phyloP scores from a whole-genome alignment of 1,284 basidiomycete species.

The Pyrrhoderma lamaoense region DNA sequence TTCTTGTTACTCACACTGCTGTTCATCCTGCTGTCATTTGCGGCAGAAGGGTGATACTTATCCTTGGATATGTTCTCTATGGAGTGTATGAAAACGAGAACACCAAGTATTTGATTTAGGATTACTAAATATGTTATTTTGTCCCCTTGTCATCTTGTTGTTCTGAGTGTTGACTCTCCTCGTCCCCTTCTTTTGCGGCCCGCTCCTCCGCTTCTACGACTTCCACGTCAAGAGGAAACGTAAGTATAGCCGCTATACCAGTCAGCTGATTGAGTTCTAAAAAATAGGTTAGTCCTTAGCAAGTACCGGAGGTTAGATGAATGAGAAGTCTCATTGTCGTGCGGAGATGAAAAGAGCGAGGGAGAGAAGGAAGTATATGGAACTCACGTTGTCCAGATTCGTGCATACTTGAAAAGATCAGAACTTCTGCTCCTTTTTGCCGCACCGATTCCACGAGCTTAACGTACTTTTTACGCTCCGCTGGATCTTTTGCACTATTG shows the following conservation, averaged over 20 bases:
- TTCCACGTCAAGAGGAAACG: constrained; percentile 94
- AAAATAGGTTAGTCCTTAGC: neutral
- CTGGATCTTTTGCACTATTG: constrained; percentile 64
- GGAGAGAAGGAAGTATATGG: constrained; percentile 2
- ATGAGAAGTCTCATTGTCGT: neutral
- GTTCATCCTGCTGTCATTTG: no score
- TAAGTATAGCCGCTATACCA: constrained; percentile 93
- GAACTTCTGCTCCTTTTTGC: constrained; percentile 83
- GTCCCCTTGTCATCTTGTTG: no score
- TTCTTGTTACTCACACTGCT: no score
- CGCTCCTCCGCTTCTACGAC: constrained; percentile 83
- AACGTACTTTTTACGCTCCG: constrained; percentile 80
- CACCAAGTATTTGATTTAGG: no score
- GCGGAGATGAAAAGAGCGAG: constrained; percentile 6
- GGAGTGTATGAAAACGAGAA: no score
- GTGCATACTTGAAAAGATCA: constrained; percentile 99
- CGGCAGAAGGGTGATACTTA: no score
- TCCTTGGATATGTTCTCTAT: no score
- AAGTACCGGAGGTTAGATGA: neutral
- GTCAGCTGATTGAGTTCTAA: constrained; percentile 91
- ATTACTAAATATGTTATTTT: no score
- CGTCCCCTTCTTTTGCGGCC: constrained; percentile 33
- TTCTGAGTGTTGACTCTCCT: neutral
- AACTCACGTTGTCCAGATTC: constrained; percentile 90
- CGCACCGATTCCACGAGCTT: constrained; percentile 85